Percentiles rank a stretch among this genome's conserved stretches.
Evolutionary conservation across 2,329 filamentous ascomycete genomes (phyloP).

Genomic region (Aspergillus carbonarius): DNA sequence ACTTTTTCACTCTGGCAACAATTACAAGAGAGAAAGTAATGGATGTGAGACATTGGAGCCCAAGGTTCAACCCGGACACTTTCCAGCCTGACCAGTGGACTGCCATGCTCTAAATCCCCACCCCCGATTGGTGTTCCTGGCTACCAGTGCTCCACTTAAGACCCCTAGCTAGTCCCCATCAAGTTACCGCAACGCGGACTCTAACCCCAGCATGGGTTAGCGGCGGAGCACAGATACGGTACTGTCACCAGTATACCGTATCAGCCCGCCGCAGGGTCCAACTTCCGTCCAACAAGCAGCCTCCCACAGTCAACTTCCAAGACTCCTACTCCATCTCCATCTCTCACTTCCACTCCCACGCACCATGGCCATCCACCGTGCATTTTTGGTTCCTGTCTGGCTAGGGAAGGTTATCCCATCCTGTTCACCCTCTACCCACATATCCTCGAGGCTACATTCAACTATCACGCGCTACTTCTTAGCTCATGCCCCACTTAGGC

Average conservation of each 20-base stretch:
- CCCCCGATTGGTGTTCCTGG: constrained; percentile 22
- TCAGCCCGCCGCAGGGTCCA: constrained; percentile 7
- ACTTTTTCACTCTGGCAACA: background rate
- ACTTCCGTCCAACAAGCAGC: background rate
- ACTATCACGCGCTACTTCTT: background rate
- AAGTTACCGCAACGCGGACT: background rate
- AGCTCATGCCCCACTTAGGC: background rate
- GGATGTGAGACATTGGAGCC: background rate
- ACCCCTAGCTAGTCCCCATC: constrained; percentile 9
- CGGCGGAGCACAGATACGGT: background rate
- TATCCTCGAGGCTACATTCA: background rate
- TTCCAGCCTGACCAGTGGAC: constrained; percentile 1
- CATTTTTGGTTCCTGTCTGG: background rate
- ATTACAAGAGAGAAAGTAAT: background rate
- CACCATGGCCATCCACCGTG: background rate
- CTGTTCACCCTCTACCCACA: background rate
- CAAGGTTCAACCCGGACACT: background rate
- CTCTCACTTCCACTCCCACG: background rate
- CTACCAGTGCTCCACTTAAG: background rate
- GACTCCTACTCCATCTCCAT: no score
- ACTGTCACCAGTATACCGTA: background rate
- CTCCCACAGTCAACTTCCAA: no score
- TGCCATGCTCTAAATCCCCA: background rate
- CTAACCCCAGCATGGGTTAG: background rate
- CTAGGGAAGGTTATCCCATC: background rate